Conservation (phyloP, 2,329 filamentous ascomycete genomes). For the Neopestalotiopsis sp. region DNA sequence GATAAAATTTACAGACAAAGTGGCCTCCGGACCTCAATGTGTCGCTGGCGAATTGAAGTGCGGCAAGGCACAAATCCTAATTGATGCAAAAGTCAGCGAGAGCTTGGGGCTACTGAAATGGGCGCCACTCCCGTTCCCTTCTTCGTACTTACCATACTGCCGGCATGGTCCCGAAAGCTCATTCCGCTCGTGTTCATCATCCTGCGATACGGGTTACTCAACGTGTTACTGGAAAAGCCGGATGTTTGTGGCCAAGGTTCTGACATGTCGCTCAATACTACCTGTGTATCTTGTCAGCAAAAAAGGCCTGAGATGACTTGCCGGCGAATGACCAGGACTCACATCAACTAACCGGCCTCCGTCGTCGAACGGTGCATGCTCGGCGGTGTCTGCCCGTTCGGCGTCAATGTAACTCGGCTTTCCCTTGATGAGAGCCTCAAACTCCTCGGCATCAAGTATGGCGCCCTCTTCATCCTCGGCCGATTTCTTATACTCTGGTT, state of each 20-base stretch:
- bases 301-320: no score
- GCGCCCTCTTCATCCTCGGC: neutral
- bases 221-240: slow-evolving; percentile 81
- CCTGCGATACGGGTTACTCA: slow-evolving; percentile 96
- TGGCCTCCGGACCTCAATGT: slow-evolving; percentile 83
- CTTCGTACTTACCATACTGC: slow-evolving; percentile 79
- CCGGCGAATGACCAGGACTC: slow-evolving; percentile 27
- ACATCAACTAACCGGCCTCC: slow-evolving; percentile 73
- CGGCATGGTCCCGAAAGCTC: slow-evolving; percentile 83
- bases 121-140: neutral
- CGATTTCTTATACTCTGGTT: slow-evolving; percentile 17
- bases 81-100: neutral
- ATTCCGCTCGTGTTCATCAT: slow-evolving; percentile 99
- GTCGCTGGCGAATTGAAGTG: slow-evolving; percentile 83
- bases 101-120: neutral
- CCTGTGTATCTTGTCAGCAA: slow-evolving; percentile 42
- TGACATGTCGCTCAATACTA: slow-evolving; percentile 99
- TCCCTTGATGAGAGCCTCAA: slow-evolving; percentile 38
- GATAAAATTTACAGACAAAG: slow-evolving; percentile 98
- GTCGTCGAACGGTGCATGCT: slow-evolving; percentile 31
- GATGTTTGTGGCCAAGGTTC: slow-evolving; percentile 87
- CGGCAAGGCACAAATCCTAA: slow-evolving; percentile 88
- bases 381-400: slow-evolving; percentile 54
- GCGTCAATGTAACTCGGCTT: slow-evolving; percentile 69
- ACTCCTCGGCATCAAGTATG: slow-evolving; percentile 22